A percentile compares a stretch with the other conserved stretches of the same genome.
These are phyloP conservation scores for Naematelia aurantialba DNA, from an alignment of 768 basidiomycete species.

Conservation along the genomic window DNA sequence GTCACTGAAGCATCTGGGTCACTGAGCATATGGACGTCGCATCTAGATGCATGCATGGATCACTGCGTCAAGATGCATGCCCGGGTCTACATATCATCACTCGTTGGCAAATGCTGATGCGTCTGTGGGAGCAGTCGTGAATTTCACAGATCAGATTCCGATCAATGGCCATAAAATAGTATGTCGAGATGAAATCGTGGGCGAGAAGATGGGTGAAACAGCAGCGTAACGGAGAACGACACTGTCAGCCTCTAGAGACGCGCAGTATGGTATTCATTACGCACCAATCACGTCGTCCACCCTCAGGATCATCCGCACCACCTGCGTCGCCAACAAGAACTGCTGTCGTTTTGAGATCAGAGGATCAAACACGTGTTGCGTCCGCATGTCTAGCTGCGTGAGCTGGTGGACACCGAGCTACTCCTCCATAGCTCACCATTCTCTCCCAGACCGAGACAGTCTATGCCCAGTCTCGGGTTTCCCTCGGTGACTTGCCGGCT, in stretches of 20 bases:
- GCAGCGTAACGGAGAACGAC: too few species aligned
- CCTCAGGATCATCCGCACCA: slow-evolving; percentile 49
- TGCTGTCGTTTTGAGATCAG: slow-evolving; percentile 96
- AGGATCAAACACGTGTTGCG: slow-evolving; percentile 94
- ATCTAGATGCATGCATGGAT: too few species aligned
- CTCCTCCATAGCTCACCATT: slow-evolving; percentile 62
- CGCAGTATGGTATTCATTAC: not conserved
- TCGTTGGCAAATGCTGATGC: not conserved
- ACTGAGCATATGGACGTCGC: too few species aligned
- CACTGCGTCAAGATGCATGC: too few species aligned
- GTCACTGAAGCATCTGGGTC: too few species aligned
- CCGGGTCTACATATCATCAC: not conserved
- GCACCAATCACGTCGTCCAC: slow-evolving; percentile 51
- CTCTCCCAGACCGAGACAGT: slow-evolving; percentile 78
- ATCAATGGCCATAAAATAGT: too few species aligned
- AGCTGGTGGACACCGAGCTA: not conserved
- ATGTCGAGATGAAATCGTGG: too few species aligned
- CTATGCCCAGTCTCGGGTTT: slow-evolving; percentile 83
- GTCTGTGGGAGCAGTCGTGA: not conserved
- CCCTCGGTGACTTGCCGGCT: slow-evolving; percentile 82
- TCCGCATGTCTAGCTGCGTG: slow-evolving; percentile 77
- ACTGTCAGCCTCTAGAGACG: too few species aligned
- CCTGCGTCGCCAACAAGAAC: slow-evolving; percentile 80
- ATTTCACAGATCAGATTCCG: too few species aligned
- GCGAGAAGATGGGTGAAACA: too few species aligned